phyloP scores from a whole-genome alignment of 83 land plant species.

The Picea abies region DNA sequence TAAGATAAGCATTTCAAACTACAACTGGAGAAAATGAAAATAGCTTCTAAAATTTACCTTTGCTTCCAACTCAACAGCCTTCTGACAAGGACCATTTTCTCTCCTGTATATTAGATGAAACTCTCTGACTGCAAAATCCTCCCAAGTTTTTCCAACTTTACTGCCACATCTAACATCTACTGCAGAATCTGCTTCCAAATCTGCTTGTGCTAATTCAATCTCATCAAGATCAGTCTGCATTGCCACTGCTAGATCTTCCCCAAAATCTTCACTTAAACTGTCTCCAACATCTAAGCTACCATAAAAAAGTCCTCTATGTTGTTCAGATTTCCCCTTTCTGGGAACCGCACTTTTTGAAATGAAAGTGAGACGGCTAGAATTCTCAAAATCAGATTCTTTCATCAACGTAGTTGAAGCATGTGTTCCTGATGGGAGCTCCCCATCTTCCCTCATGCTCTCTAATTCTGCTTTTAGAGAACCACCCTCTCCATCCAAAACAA shows the following conservation, averaged over 20 bases:
- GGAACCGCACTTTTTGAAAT: conserved; percentile 45
- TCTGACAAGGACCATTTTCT: conserved; percentile 21
- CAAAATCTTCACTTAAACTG: conserved; percentile 24
- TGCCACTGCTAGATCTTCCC: conserved; percentile 46
- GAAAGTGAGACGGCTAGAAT: conserved; percentile 43
- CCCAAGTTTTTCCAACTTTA: conserved; percentile 36
- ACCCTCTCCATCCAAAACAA: conserved; percentile 30
- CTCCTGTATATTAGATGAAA: conserved; percentile 45
- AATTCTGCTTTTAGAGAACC: conserved; percentile 39
- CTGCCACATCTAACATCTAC: neutral
- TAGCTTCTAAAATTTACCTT: conserved; percentile 35
- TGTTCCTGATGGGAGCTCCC: conserved; percentile 64
- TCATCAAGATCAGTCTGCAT: conserved; percentile 52
- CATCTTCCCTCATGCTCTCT: conserved; percentile 65
- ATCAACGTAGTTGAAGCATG: conserved; percentile 12
- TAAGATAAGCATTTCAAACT: conserved; percentile 9
- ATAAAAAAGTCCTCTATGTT: conserved; percentile 20
- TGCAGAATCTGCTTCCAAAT: conserved; percentile 25
- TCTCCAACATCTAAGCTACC: conserved; percentile 12
- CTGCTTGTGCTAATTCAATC: conserved; percentile 31
- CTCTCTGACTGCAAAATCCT: conserved; percentile 44
- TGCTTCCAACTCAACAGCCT: conserved; percentile 49
- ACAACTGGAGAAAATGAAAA: conserved; percentile 8
- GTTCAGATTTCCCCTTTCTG: conserved; percentile 33
- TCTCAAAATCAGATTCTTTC: conserved; percentile 29